A percentile compares a stretch with the other conserved stretches of the same genome.
phyloP scores from a whole-genome alignment of 352 stramenopile genomes.

The Phytophthora idaei region DNA sequence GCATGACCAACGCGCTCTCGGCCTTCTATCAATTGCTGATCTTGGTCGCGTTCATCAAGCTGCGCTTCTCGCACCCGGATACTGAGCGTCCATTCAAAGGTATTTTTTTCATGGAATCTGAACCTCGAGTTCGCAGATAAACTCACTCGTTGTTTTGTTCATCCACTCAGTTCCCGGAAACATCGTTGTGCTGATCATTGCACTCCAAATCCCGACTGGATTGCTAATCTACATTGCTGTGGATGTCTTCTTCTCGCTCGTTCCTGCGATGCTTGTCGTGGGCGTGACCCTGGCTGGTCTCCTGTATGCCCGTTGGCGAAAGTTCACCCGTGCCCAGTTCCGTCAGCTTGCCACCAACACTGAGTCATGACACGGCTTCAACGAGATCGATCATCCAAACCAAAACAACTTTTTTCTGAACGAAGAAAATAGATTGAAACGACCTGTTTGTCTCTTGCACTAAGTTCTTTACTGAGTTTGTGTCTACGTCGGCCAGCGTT shows the following conservation, averaged over 20 bases:
- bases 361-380: slow-evolving; percentile 17
- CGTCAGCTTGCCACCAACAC: slow-evolving; percentile 34
- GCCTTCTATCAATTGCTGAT: slow-evolving; percentile 87
- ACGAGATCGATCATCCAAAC: slow-evolving; percentile 4
- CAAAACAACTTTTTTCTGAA: not conserved
- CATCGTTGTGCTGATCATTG: slow-evolving; percentile 32
- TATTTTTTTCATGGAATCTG: slow-evolving; percentile 22
- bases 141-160: slow-evolving; percentile 4
- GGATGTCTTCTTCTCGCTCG: slow-evolving; percentile 51
- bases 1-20: slow-evolving; percentile 93
- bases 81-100: slow-evolving; percentile 42
- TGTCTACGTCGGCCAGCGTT: not conserved
- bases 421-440: slow-evolving; percentile 33
- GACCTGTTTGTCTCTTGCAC: slow-evolving; percentile 15
- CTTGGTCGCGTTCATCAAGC: slow-evolving; percentile 84
- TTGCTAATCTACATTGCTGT: slow-evolving; percentile 55
- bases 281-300: slow-evolving; percentile 43
- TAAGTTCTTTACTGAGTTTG: not conserved
- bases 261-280: slow-evolving; percentile 46
- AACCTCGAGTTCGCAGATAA: not conserved
- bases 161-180: slow-evolving; percentile 38
- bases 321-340: slow-evolving; percentile 56
- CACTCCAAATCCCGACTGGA: slow-evolving; percentile 38
- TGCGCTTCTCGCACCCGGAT: slow-evolving; percentile 74
- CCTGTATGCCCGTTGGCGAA: slow-evolving; percentile 46